These are phyloP conservation scores for Codiaeum variegatum DNA, from an alignment of 441 rosid genomes.

Conservation along the genomic window DNA sequence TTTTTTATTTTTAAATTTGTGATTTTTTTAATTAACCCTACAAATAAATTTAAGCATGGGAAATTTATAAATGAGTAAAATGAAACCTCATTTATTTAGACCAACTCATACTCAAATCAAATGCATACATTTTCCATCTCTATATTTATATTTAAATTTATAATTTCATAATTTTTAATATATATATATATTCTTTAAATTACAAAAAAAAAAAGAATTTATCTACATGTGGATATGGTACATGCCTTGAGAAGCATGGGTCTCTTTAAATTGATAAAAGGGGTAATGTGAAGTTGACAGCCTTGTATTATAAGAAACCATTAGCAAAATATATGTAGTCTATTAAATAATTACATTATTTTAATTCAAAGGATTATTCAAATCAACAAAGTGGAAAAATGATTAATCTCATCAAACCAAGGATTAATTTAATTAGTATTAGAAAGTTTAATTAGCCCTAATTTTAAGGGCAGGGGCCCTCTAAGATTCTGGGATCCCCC, in stretches of 20 bases:
- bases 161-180: too few relatives aligned
- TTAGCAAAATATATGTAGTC: background rate
- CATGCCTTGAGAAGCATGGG: background rate
- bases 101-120: too few relatives aligned
- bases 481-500: conserved; percentile 35
- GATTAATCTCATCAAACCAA: conserved; percentile 34
- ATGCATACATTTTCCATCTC: too few relatives aligned
- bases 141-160: too few relatives aligned
- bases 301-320: conserved; percentile 22
- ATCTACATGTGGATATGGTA: background rate
- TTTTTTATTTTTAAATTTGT: too few relatives aligned
- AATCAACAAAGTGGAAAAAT: conserved; percentile 36
- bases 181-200: too few relatives aligned
- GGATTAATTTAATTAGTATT: conserved; percentile 11
- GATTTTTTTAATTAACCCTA: too few relatives aligned
- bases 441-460: conserved; percentile 17
- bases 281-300: conserved; percentile 22
- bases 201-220: background rate
- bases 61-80: too few relatives aligned
- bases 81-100: too few relatives aligned
- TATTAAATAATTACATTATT: background rate
- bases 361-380: background rate
- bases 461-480: conserved; percentile 35
- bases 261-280: background rate
- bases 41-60: too few relatives aligned